phyloP scores from a whole-genome alignment of 192 early-diverging fungal genomes.

The Globomyces pollinis-pini region DNA sequence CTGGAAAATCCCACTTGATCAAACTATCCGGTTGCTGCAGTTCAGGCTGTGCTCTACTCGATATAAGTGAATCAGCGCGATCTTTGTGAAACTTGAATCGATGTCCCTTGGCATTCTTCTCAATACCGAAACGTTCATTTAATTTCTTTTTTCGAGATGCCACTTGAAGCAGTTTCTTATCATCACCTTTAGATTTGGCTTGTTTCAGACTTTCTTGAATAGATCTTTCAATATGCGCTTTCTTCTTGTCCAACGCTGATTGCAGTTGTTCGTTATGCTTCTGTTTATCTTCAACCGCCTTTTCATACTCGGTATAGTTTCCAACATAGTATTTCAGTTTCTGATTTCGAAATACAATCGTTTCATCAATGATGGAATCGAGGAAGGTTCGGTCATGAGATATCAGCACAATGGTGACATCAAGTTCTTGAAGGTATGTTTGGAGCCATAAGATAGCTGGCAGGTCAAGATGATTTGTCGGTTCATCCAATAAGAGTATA shows the following conservation, averaged over 20 bases:
- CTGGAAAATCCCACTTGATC: constrained; percentile 57
- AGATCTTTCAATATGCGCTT: constrained; percentile 65
- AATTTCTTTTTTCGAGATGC: constrained; percentile 38
- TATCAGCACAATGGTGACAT: constrained; percentile 69
- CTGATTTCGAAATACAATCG: constrained; percentile 49
- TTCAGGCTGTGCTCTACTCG: constrained; percentile 13
- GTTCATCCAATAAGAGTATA: constrained; percentile 86
- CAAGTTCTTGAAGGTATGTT: constrained; percentile 55
- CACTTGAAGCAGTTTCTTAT: constrained; percentile 68
- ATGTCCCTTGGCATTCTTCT: constrained; percentile 39
- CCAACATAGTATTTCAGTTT: constrained; percentile 69
- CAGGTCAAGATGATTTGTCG: constrained; percentile 75
- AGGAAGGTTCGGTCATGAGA: constrained; percentile 85
- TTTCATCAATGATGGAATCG: constrained; percentile 64
- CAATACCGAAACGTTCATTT: constrained; percentile 35
- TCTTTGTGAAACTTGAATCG: constrained; percentile 30
- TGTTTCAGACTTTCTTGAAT: constrained; percentile 69
- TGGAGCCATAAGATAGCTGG: constrained; percentile 85
- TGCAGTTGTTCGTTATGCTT: constrained; percentile 58
- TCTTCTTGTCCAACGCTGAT: constrained; percentile 56
- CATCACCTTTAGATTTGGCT: constrained; percentile 67
- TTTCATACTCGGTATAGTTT: constrained; percentile 80
- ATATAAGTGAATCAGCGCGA: too few relatives aligned
- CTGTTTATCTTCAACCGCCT: constrained; percentile 64
- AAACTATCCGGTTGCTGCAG: constrained; percentile 35